Conservation (phyloP, 352 stramenopile species). For the Phytopythium montanum region DNA sequence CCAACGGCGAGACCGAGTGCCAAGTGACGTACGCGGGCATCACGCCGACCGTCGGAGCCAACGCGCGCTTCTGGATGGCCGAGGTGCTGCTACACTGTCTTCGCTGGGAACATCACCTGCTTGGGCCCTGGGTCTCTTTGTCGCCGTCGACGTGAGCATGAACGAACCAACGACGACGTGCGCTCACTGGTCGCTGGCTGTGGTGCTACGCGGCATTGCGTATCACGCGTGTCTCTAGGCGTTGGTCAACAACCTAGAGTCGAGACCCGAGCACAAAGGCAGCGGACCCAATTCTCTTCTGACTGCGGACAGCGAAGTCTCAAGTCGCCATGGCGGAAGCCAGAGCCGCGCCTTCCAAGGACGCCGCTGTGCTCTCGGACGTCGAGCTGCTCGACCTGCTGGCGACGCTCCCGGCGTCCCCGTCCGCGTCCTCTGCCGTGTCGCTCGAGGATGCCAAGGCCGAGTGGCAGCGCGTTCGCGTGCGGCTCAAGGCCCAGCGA, state of each 20-base stretch:
- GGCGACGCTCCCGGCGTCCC: neutral
- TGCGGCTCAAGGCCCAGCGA: neutral
- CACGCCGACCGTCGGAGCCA: too few relatives aligned
- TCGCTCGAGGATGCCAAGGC: neutral
- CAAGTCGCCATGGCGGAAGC: neutral
- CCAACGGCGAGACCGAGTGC: too few relatives aligned
- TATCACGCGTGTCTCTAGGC: neutral
- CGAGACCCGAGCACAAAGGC: neutral
- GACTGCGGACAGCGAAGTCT: neutral
- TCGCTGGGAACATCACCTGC: too few relatives aligned
- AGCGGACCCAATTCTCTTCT: neutral
- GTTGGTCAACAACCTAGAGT: neutral
- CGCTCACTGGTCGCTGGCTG: neutral
- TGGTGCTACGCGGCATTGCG: neutral
- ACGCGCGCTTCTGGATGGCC: too few relatives aligned
- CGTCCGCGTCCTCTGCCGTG: neutral
- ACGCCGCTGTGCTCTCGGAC: neutral
- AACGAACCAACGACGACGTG: too few relatives aligned
- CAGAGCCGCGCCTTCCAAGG: neutral
- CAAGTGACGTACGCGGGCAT: too few relatives aligned
- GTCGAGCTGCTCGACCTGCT: neutral
- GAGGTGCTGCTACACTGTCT: too few relatives aligned
- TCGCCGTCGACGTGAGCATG: too few relatives aligned
- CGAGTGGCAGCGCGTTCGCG: slow-evolving; percentile 1
- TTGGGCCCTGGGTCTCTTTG: too few relatives aligned